Base-by-base conservation (phyloP, 2,329 filamentous ascomycete genomes). In the Colletotrichum lupini region DNA sequence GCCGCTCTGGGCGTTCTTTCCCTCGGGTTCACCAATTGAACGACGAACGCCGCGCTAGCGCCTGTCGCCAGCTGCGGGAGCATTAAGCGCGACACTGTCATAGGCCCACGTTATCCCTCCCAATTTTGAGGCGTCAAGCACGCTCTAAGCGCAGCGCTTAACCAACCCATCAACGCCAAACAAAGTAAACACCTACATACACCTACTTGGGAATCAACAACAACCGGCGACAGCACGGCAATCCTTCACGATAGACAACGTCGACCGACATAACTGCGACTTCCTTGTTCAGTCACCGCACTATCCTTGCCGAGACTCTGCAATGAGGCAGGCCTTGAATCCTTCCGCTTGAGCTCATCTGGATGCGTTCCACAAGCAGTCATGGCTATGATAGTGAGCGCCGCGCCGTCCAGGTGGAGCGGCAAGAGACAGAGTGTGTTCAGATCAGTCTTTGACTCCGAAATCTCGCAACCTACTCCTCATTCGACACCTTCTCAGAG, bases 361-460 rank as follows among this genome's bases (percentile, higher is more conserved):
- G 57, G 32, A 42, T 66, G 63, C 61, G 52, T 28, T 63, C 32
- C 52, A 24, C 28, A 26, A 59, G 53, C 58, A 55, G 32, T 37
- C 58, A 73, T 69, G 69, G 59, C 59, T 49, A 56, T 53, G 58
- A 68, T 69, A 37, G 62, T 72, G 62, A 72, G 46, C 57, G 42
- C 42, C 42, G 49, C 68, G 52, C 61, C 72, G 19, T 75, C 69
- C 26, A 68, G 66, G 65, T 73, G 73, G 65, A 66, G 28, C 59
- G 63, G 58, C 66, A 73, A 66, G 73, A 87, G 84, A 76, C 85
- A 86, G 69, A 86, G 83, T 74, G 82, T 89, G 56, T 86, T 91
- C 76, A 84, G 84, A 74, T 90, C 89, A 30, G 88, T 91, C 77
- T 91, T 91, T 80, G 86, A 86, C 73, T 85, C 84, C 19, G 85